phyloP scores from a whole-genome alignment of 1,139 yeast genomes.

The Nakaseomyces sp. region DNA sequence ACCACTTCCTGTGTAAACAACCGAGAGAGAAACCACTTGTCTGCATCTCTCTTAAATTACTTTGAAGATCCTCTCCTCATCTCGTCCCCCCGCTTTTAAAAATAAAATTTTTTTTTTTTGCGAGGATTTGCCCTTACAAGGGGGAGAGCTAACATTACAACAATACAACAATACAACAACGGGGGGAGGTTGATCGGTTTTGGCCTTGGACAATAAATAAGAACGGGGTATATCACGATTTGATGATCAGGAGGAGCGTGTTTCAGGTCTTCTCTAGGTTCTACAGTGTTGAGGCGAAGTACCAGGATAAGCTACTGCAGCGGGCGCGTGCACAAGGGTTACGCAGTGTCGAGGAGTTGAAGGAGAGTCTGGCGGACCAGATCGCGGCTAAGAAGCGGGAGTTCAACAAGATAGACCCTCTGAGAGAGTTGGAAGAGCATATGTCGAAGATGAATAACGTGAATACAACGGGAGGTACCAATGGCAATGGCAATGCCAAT shows the following conservation, averaged over 20 bases:
- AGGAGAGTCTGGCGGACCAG: slow-evolving; percentile 52
- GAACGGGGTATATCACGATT: too few species aligned
- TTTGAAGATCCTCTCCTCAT: too few species aligned
- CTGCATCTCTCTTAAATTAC: too few species aligned
- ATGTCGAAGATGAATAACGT: neutral
- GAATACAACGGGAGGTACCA: too few species aligned
- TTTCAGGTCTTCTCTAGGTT: slow-evolving; percentile 7
- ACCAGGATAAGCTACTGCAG: slow-evolving; percentile 38
- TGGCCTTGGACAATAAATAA: too few species aligned
- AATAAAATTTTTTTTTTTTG: neutral
- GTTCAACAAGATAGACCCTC: slow-evolving; percentile 58
- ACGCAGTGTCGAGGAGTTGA: slow-evolving; percentile 50
- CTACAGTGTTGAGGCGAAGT: slow-evolving; percentile 22
- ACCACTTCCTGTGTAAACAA: too few species aligned
- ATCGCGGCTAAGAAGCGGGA: slow-evolving; percentile 50
- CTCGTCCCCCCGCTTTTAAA: too few species aligned
- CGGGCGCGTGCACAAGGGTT: slow-evolving; percentile 39
- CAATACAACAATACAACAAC: too few species aligned
- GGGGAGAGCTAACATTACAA: too few species aligned
- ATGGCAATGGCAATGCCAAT: too few species aligned
- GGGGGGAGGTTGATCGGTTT: too few species aligned
- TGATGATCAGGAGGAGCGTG: neutral
- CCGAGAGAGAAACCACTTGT: too few species aligned
- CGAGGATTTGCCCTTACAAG: neutral
- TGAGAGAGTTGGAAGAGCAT: slow-evolving; percentile 54